Base-by-base conservation (phyloP, 176 grass and related monocot species). In the Eragrostis curvula region DNA sequence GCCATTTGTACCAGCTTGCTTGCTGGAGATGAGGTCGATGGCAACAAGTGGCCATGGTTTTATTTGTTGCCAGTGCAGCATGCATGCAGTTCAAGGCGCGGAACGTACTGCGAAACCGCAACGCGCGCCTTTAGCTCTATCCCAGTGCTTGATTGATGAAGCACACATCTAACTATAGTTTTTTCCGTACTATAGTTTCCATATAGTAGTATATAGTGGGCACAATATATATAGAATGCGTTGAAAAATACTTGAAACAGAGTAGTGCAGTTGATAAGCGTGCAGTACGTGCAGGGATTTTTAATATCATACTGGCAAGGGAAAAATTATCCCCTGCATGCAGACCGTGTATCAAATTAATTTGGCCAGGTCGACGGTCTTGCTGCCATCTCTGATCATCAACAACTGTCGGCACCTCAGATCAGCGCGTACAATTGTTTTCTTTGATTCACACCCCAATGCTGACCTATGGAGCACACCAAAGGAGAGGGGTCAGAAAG, bases 101-200 rank as follows among this genome's bases (percentile, higher is more conserved):
- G 49, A 73, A 71, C 66, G 66, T 81, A 71, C 79, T 11, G 58
- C 40, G 66, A 81, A 81, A 81, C 52, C 43, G 16, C 79, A 21
- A 1, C 16, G 24, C 16, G 8, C 16, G 24, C 16, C 5, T 24
- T 20, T 52, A 60, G 23, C 4, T 48, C 32, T 20, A 9, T 7
- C 49, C 52, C 25, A 45, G 43, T 28, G 70, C 15, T 72, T 9
- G 21, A 23, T 44, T 53, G 51, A 20, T 53, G 51, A 20, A 53
- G 51, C 51, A 7, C 51, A 53, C 51, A 20, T 36, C 14, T 13
- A n/a, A n/a, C n/a, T n/a, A n/a, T 13, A 51, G 4, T 36, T 36
- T 5, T 13, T 16, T 3, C 12, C 13, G 13, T 15, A 51, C 49
- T 17, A 13, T 51, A 16, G 12, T 13, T 36, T 2, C 32, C n/a